Percentiles rank a stretch among this genome's conserved stretches.
Evolutionary conservation across 139 green algal species (phyloP).

Genomic region (Tetradesmus obliquus): DNA sequence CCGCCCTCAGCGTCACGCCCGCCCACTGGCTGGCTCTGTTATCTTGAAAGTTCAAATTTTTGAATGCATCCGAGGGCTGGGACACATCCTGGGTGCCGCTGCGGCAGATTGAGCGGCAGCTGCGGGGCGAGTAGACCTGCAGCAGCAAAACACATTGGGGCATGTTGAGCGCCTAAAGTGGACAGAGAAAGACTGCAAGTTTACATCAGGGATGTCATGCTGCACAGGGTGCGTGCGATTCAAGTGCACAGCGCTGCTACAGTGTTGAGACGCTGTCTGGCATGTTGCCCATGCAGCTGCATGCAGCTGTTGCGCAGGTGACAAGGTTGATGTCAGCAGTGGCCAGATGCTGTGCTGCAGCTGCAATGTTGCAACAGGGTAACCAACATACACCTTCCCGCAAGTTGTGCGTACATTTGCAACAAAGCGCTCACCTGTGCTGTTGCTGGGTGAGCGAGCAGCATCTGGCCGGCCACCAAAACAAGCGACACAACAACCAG

Average conservation of each 20-base stretch:
- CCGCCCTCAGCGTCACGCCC: not conserved
- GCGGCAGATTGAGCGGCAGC: not conserved
- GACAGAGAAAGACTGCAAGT: too few relatives aligned
- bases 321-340: too few relatives aligned
- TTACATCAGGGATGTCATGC: too few relatives aligned
- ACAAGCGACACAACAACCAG: not conserved
- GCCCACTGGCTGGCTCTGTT: not conserved
- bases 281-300: too few relatives aligned
- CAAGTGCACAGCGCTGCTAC: too few relatives aligned
- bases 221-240: too few relatives aligned
- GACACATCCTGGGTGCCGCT: not conserved
- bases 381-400: not conserved
- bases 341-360: too few relatives aligned
- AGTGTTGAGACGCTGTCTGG: too few relatives aligned
- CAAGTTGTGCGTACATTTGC: not conserved
- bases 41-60: not conserved
- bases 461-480: not conserved
- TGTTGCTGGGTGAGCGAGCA: not conserved
- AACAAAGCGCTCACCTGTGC: not conserved
- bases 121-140: not conserved
- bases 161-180: too few relatives aligned
- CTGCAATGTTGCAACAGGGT: not conserved
- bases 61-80: not conserved
- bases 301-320: too few relatives aligned
- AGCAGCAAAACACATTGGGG: not conserved